Base-by-base conservation (phyloP, 495 filamentous ascomycete genomes). In the Podospora appendiculata region DNA sequence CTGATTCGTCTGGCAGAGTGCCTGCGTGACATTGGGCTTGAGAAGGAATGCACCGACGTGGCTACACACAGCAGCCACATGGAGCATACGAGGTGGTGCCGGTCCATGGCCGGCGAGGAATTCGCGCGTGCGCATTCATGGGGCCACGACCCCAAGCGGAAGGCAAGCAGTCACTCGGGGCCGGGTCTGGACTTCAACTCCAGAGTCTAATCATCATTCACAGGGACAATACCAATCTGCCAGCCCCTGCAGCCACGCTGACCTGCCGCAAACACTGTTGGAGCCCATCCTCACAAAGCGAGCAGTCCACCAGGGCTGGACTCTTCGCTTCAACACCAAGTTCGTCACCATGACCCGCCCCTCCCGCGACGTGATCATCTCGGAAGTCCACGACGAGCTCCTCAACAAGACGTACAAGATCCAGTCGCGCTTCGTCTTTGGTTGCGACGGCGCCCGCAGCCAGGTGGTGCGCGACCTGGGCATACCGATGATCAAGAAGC, bases 401-500 rank as follows among this genome's bases (percentile, higher is more conserved):
- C 68, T 75, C 0, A 58, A 66, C 2, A 33, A 45, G 2, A 63
- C 65, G 33, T 79, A 80, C 58, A 60, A 63, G 3, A 71, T 82
- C 32, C 63, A 69, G 16, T 74, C 75, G 6, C 73, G 70, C 32
- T 86, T 78, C 52, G 62, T 84, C 2, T 81, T 82, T 51, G 81
- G 80, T 0, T 75, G 74, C 13, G 81, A 84, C 50, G 81, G 80
- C 4, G 79, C 75, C 0, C 61, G 75, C 12, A 79, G 75, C 53
- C 64, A 69, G 34, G 67, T 84, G n/a, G 61, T 80, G 7, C 63
- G 69, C 14, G 71, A 77, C 57, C 58, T 79, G 0, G 56, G 66
- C 9, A 69, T 80, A 17, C 75, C 76, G 1, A 61, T 82, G 41
- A 64, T 71, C 39, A 71, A 73, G 49, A 68, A 75, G 50, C 78